phyloP scores from a whole-genome alignment of 2,329 filamentous ascomycete species.

The Ophiocordyceps camponoti-floridani region DNA sequence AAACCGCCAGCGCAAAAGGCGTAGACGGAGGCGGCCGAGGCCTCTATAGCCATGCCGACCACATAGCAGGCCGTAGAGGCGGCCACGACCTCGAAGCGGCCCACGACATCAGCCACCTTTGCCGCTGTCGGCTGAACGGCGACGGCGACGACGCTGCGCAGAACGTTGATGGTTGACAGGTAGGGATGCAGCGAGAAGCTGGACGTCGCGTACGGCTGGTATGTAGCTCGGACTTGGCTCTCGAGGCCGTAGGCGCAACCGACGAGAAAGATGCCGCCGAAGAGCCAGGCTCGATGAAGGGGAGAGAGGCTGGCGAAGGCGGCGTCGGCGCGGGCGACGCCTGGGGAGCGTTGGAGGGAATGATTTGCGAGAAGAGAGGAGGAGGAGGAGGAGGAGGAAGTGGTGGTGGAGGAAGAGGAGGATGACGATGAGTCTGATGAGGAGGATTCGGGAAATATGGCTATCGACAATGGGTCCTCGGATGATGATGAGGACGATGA shows the following conservation, averaged over 20 bases:
- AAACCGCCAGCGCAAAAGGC: slow-evolving; percentile 34
- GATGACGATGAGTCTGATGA: not conserved
- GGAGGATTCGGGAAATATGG: not conserved
- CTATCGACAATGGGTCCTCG: too few species aligned
- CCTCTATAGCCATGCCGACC: slow-evolving; percentile 33
- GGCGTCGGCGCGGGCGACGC: slow-evolving; percentile 33
- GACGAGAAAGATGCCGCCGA: slow-evolving; percentile 38
- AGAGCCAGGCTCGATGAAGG: slow-evolving; percentile 30
- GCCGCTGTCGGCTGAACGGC: slow-evolving; percentile 39
- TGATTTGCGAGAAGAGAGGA: not conserved
- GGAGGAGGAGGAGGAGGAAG: not conserved
- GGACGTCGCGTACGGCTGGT: slow-evolving; percentile 36
- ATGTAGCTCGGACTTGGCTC: slow-evolving; percentile 29
- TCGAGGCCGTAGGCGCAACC: slow-evolving; percentile 43
- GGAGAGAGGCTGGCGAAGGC: slow-evolving; percentile 26
- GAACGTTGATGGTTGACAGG: slow-evolving; percentile 38
- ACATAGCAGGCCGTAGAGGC: slow-evolving; percentile 39
- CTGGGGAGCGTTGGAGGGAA: slow-evolving; percentile 8
- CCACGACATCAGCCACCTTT: slow-evolving; percentile 46
- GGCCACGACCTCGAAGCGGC: slow-evolving; percentile 38
- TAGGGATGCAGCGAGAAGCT: slow-evolving; percentile 33
- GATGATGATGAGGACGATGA: too few species aligned
- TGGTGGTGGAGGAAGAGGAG: not conserved
- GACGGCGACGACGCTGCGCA: slow-evolving; percentile 40
- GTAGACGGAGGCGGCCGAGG: slow-evolving; percentile 26